Evolutionary conservation across 169 alveolate species (phyloP).

Genomic region (Plasmodium cynomolgi): DNA sequence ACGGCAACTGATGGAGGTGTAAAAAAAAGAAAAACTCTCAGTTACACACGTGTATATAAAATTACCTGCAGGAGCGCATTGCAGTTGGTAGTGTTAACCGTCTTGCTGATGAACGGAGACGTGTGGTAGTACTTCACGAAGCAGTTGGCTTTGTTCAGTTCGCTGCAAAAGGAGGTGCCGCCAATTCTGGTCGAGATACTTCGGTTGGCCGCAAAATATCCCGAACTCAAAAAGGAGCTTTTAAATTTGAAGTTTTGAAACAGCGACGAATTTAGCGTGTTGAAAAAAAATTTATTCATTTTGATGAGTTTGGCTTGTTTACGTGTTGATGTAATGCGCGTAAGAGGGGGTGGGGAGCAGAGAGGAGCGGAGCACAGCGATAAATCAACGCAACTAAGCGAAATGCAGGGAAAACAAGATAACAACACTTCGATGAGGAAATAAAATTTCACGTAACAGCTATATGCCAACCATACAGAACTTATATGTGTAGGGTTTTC

Average conservation of each 20-base stretch:
- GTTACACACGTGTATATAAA: background rate
- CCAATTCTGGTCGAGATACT: conserved; percentile 22
- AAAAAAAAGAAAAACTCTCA: background rate
- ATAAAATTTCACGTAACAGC: background rate
- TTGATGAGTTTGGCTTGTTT: background rate
- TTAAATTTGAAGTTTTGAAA: conserved; percentile 67
- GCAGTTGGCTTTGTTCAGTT: background rate
- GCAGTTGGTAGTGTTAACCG: conserved; percentile 26
- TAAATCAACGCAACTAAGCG: background rate
- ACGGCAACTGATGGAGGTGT: background rate
- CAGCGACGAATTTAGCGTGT: conserved; percentile 61
- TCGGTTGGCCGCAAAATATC: conserved; percentile 48
- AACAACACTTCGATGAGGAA: background rate
- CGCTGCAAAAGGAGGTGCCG: background rate
- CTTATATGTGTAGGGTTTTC: background rate
- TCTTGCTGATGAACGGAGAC: conserved; percentile 73
- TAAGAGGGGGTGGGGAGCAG: background rate
- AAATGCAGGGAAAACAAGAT: background rate
- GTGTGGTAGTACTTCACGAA: conserved; percentile 45
- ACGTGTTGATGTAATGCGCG: background rate
- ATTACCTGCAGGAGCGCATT: conserved; percentile 41
- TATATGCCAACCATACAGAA: background rate
- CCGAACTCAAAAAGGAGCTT: conserved; percentile 59
- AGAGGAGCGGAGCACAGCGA: background rate
- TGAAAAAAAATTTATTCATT: conserved; percentile 64